phyloP scores from a whole-genome alignment of 768 basidiomycete species.

The Galerina marginata region DNA sequence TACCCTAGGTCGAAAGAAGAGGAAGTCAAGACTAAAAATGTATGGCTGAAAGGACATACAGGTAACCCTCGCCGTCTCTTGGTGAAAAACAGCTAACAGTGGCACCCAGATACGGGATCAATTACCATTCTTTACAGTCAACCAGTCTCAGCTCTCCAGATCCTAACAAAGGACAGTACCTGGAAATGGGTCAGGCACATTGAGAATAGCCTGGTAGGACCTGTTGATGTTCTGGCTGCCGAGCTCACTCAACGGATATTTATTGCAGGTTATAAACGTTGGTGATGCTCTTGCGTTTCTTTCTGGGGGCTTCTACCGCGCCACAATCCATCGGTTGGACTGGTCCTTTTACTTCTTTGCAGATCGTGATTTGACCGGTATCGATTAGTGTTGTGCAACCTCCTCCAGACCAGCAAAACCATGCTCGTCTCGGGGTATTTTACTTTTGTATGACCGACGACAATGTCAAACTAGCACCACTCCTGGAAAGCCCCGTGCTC shows the following conservation, averaged over 20 bases:
- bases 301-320: conserved; percentile 63
- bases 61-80: conserved; percentile 34
- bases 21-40: conserved; percentile 53
- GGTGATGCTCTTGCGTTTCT: conserved; percentile 67
- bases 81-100: not conserved
- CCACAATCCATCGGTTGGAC: conserved; percentile 54
- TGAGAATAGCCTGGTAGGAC: conserved; percentile 56
- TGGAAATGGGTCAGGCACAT: conserved; percentile 68
- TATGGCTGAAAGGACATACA: conserved; percentile 67
- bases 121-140: conserved; percentile 67
- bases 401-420: conserved; percentile 54
- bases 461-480: conserved; percentile 49
- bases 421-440: conserved; percentile 60
- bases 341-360: not conserved
- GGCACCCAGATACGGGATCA: conserved; percentile 50
- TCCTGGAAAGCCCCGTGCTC: conserved; percentile 53
- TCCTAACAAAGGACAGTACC: conserved; percentile 52
- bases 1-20: conserved; percentile 56
- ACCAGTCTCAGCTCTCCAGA: conserved; percentile 62
- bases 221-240: not conserved
- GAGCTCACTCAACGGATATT: not conserved
- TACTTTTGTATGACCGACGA: conserved; percentile 64
- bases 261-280: conserved; percentile 58
- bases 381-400: conserved; percentile 57
- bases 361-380: not conserved